Evolutionary conservation across 108 stramenopile species (phyloP), one percentile per base, ranked within the genome.

Genomic region (Pseudonitzschia multiseries): DNA sequence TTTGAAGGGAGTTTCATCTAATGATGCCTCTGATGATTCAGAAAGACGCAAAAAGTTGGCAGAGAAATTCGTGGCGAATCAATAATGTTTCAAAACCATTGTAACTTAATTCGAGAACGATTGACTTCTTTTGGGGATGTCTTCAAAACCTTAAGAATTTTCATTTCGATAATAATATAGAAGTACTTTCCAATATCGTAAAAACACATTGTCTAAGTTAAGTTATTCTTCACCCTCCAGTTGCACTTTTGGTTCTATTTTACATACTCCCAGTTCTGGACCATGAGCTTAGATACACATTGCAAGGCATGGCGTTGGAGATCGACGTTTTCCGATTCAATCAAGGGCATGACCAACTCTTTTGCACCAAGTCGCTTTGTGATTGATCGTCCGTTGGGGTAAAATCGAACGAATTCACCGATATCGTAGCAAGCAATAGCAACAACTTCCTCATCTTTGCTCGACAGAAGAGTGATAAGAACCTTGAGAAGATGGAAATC

Each of bases 351-450:
- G 60, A 96, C 86, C 71, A 87, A 76, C 46, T 96, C 95, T 83
- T 99, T 99, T 52, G 96, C 98, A 41, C 97, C 97, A 40, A 97
- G 80, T 66, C 86, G 80, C 74, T 89, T 91, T 26, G 90, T 93
- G 68, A 95, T 90, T 9, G 84, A 81, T 77, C 96, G 79, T 44
- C 97, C 97, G 62, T 96, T 97, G 1, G 98, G 97, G 75, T 97
- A 98, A 80, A 96, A 96, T 54, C 97, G 96, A 29, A 93, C 94
- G 70, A 97, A 97, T 79, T 97, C 97, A 56, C 97, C 98, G 72
- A 99, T 85, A 79, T 98, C 98, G 68, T 95, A 97, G 76, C 94
- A 96, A 8, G 98, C 98, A 82, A 98, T 94, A 59, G 96, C 80
- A 56, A 94, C 89, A 59, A 97, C 91, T 68, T 97, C 95, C 65